These are phyloP conservation scores for Leonotis leonurus DNA, from an alignment of 257 asterid genomes.

Conservation along the genomic window DNA sequence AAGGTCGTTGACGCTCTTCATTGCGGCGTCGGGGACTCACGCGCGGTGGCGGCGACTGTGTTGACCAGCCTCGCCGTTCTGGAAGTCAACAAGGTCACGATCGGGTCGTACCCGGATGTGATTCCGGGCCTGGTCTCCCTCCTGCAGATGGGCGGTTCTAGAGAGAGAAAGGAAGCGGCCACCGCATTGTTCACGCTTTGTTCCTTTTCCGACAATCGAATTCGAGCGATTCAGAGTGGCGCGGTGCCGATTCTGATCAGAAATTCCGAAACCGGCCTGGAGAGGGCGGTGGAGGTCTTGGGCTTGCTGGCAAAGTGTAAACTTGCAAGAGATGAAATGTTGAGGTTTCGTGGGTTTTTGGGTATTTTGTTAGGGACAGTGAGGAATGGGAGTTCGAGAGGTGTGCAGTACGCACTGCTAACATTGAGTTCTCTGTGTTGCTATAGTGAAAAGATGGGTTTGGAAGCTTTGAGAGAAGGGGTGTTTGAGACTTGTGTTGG, in stretches of 20 bases:
- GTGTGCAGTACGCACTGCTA: constrained; percentile 62
- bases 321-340: constrained; percentile 68
- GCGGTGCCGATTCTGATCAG: constrained; percentile 60
- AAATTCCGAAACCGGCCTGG: constrained; percentile 62
- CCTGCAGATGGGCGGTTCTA: constrained; percentile 44
- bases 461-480: constrained; percentile 49
- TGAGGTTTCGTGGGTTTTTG: constrained; percentile 39
- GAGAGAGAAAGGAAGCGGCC: constrained; percentile 92
- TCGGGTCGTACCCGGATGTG: constrained; percentile 72
- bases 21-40: constrained; percentile 62
- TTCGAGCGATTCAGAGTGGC: constrained; percentile 44
- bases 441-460: constrained; percentile 43
- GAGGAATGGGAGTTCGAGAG: constrained; percentile 78
- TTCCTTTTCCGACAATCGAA: constrained; percentile 68
- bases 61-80: constrained; percentile 83
- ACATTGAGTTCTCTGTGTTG: constrained; percentile 61
- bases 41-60: constrained; percentile 89
- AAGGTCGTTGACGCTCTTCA: constrained; percentile 56
- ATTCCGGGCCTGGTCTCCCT: constrained; percentile 61
- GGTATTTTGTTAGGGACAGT: constrained; percentile 44
- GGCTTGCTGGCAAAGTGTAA: constrained; percentile 72
- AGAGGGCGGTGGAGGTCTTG: constrained; percentile 78
- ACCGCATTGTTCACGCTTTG: constrained; percentile 71
- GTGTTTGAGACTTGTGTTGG: constrained; percentile 57
- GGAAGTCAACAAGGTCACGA: constrained; percentile 83